phyloP scores from a whole-genome alignment of 1,284 basidiomycete genomes.

The Austroboletus novae-zelandiae region DNA sequence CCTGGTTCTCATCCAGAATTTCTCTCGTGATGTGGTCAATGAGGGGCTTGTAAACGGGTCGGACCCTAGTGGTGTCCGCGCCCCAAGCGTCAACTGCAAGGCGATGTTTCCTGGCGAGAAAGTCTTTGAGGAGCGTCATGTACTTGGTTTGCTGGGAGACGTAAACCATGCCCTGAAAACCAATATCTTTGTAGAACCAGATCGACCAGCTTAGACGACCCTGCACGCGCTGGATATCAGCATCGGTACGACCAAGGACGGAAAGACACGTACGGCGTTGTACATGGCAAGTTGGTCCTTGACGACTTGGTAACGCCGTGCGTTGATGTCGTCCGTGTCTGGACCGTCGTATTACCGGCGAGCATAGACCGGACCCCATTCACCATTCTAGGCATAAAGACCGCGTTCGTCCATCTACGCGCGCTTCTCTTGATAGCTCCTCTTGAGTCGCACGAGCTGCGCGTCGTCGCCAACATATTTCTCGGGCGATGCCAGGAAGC shows the following conservation, averaged over 20 bases:
- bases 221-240: constrained; percentile 31
- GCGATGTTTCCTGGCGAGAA: constrained; percentile 62
- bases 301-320: constrained; percentile 62
- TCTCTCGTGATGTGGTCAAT: constrained; percentile 51
- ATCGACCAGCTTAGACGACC: constrained; percentile 76
- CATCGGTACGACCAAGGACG: background rate
- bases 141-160: constrained; percentile 68
- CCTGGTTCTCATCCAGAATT: constrained; percentile 41
- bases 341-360: constrained; percentile 56
- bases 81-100: constrained; percentile 70
- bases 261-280: constrained; percentile 44
- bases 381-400: constrained; percentile 75
- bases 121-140: constrained; percentile 58
- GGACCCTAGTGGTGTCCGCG: constrained; percentile 47
- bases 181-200: constrained; percentile 86
- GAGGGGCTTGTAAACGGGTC: constrained; percentile 54
- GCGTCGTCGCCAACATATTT: constrained; percentile 50
- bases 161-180: constrained; percentile 82
- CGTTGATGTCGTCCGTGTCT: constrained; percentile 62
- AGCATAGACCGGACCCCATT: constrained; percentile 72
- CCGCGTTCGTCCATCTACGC: constrained; percentile 65
- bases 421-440: constrained; percentile 64
- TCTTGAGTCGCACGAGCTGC: constrained; percentile 50
- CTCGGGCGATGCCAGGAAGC: constrained; percentile 67
- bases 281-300: constrained; percentile 76